A percentile compares a stretch with the other conserved stretches of the same genome.
These are phyloP conservation scores for Ramichloridium luteum DNA, from an alignment of 2,329 filamentous ascomycete species.

Conservation along the genomic window DNA sequence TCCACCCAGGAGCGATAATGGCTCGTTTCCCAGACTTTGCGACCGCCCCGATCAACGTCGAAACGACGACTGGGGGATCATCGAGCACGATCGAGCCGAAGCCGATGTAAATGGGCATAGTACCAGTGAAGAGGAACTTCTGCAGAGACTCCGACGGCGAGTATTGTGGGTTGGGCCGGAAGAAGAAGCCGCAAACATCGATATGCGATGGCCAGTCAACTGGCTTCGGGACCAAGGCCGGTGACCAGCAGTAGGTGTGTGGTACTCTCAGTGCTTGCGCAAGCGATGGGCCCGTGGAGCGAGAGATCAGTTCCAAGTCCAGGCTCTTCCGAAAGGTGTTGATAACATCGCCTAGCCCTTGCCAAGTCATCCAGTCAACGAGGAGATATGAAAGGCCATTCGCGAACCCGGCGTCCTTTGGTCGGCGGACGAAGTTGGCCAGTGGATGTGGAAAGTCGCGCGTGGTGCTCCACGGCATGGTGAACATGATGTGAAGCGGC, in stretches of 20 bases:
- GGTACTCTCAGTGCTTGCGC: conserved; percentile 62
- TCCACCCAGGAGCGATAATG: conserved; percentile 42
- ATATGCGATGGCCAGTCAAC: conserved; percentile 48
- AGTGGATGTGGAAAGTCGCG: conserved; percentile 72
- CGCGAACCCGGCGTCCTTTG: conserved; percentile 54
- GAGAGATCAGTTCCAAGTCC: conserved; percentile 59
- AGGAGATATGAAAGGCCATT: conserved; percentile 71
- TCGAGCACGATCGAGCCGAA: conserved; percentile 73
- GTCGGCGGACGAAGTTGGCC: conserved; percentile 68
- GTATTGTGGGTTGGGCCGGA: conserved; percentile 53
- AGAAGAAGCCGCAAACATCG: conserved; percentile 60
- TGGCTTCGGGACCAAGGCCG: conserved; percentile 60
- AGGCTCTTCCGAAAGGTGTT: conserved; percentile 67
- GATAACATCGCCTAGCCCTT: conserved; percentile 74
- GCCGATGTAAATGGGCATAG: conserved; percentile 64
- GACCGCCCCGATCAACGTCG: conserved; percentile 57
- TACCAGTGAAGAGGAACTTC: conserved; percentile 51
- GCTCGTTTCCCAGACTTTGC: conserved; percentile 36
- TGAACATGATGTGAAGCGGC: conserved; percentile 76
- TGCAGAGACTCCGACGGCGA: conserved; percentile 51
- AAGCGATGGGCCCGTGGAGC: conserved; percentile 69
- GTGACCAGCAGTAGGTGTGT: conserved; percentile 84
- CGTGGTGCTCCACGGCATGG: conserved; percentile 83
- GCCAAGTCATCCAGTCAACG: conserved; percentile 82
- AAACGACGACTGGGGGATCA: conserved; percentile 55